phyloP scores from a whole-genome alignment of 1,284 basidiomycete species.

The Meira miltonrushii region DNA sequence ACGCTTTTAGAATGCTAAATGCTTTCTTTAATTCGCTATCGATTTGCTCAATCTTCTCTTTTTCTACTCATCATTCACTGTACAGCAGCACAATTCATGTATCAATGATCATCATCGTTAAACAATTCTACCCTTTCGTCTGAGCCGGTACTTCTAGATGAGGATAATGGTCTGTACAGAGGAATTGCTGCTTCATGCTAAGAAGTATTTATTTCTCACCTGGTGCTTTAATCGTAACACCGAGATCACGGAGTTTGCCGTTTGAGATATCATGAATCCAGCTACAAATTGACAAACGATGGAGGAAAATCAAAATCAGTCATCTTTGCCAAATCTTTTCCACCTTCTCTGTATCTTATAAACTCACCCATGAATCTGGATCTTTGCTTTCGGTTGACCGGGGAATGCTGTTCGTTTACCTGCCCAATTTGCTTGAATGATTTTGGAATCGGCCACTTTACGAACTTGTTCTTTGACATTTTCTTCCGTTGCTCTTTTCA shows the following conservation, averaged over 20 bases:
- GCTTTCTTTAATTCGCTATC: neutral
- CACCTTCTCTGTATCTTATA: neutral
- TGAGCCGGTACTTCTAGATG: too few species aligned
- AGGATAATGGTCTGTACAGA: too few species aligned
- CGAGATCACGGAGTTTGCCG: conserved; percentile 33
- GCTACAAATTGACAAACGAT: conserved; percentile 16
- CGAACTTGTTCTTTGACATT: conserved; percentile 70
- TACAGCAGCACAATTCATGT: neutral
- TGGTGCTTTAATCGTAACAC: conserved; percentile 8
- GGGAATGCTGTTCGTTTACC: conserved; percentile 11
- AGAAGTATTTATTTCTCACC: neutral
- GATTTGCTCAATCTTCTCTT: neutral
- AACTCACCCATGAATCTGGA: conserved; percentile 36
- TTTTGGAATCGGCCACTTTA: conserved; percentile 64
- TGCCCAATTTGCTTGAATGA: conserved; percentile 69
- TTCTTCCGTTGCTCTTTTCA: conserved; percentile 26
- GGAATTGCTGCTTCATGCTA: too few species aligned
- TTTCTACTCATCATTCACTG: neutral
- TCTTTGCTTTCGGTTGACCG: conserved; percentile 19
- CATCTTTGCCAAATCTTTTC: neutral
- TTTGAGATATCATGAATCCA: conserved; percentile 43
- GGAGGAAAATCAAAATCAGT: neutral
- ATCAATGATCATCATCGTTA: neutral
- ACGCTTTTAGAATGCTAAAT: conserved; percentile 1
- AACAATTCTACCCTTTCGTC: too few species aligned